phyloP scores from a whole-genome alignment of 2,329 filamentous ascomycete genomes.

The Botrytis galanthina region DNA sequence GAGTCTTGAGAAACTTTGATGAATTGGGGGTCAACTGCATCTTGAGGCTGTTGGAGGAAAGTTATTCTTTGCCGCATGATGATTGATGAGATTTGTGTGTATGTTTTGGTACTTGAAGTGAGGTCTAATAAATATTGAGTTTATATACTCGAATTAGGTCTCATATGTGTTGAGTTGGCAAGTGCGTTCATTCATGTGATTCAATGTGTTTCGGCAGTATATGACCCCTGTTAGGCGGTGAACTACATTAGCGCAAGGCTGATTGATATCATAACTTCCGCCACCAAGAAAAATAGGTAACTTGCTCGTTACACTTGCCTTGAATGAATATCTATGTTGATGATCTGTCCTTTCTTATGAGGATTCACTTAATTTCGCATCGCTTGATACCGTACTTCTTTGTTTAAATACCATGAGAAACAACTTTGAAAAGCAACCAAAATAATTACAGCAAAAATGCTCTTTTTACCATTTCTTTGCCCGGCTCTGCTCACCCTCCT shows the following conservation, averaged over 20 bases:
- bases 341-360: conserved; percentile 16
- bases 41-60: conserved; percentile 66
- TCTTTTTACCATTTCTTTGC: conserved; percentile 29
- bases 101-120: not conserved
- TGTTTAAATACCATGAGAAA: not conserved
- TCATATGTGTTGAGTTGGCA: conserved; percentile 8
- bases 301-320: not conserved
- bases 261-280: conserved; percentile 4
- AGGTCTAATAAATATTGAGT: not conserved
- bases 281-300: conserved; percentile 1
- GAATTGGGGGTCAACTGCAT: conserved; percentile 61
- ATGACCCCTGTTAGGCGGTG: not conserved
- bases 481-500: conserved; percentile 33
- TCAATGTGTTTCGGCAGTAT: conserved; percentile 11
- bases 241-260: conserved; percentile 6
- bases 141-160: conserved; percentile 4
- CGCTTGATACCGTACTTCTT: not conserved
- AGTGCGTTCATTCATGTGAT: not conserved
- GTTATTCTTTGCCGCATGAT: conserved; percentile 77
- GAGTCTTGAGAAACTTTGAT: conserved; percentile 55
- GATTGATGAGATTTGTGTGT: not conserved
- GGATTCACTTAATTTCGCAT: not conserved
- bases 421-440: not conserved
- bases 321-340: not conserved
- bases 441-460: conserved; percentile 26